Base-by-base conservation (phyloP, 805 yeast species). In the Teunomyces aglyptinius region DNA sequence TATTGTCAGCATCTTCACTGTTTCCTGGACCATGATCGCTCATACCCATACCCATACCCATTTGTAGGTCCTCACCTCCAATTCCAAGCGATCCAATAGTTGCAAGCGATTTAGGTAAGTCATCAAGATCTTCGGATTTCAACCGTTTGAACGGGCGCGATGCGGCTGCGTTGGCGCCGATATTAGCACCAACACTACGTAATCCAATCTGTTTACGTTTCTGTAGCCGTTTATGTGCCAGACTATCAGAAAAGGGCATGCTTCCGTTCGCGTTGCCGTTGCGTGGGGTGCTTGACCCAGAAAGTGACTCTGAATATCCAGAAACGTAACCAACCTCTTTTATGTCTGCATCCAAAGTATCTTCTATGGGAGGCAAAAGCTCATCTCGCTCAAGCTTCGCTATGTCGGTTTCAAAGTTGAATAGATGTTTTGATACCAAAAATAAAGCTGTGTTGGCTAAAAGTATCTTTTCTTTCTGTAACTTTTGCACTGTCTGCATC, bases 391-490 rank as follows among this genome's bases (percentile, higher is more conserved):
- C 96, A 36, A 92, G 70, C 57, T 80, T 78, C 48, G 81, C 81
- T 43, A 92, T 83, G 55, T 88, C 96, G 16, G 81, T 77, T 56
- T 89, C 94, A 33, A 92, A 76, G 54, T 78, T 78, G 44, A 74
- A 73, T 49, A 90, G 70, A 62, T 92, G 96, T 59, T 86, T 86
- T 2, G 90, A 69, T 3, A 92, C 80, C 27, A 86, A 64, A 60
- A 85, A 86, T 40, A 92, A 72, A 3, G 96, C 91, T 1, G 96
- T 89, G 59, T 89, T 87, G 4, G 97, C 88, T 33, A 90, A 65
- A 10, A 84, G 68, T 41, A 85, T 79, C 67, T 94, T 92, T 49
- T 87, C 94, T 49, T 80, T 78, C 61, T 92, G 97, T 33, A 89
- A 56, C 44, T 70, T 71, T 44, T 77, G 72, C 5, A 85, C 82